A percentile compares a stretch with the other conserved stretches of the same genome.
phyloP scores from a whole-genome alignment of 805 yeast genomes.

The Saccharomyces cerevisiae region DNA sequence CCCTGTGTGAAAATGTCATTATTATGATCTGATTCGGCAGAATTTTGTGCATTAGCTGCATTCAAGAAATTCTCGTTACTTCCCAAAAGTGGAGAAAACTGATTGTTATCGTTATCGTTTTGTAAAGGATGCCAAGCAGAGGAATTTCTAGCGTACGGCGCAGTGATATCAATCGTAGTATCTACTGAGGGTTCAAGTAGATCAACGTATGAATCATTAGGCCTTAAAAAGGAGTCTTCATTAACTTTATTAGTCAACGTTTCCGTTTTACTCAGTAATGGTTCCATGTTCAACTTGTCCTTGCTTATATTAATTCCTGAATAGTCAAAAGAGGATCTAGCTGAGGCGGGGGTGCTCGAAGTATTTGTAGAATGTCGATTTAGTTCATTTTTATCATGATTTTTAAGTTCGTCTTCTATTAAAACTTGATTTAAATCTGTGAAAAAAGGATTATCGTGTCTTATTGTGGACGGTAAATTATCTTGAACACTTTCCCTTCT shows the following conservation, averaged over 20 bases:
- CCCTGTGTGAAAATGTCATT: neutral
- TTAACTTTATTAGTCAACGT: neutral
- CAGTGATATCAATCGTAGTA: slow-evolving; percentile 33
- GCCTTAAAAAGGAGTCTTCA: slow-evolving; percentile 20
- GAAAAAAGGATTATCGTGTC: slow-evolving; percentile 18
- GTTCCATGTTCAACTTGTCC: slow-evolving; percentile 18
- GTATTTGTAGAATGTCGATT: slow-evolving; percentile 2
- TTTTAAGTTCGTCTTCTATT: slow-evolving; percentile 5
- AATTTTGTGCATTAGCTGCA: neutral
- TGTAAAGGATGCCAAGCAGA: slow-evolving; percentile 25
- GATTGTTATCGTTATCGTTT: neutral
- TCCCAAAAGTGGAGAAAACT: neutral
- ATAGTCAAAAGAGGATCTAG: slow-evolving; percentile 19
- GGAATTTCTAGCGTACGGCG: slow-evolving; percentile 26
- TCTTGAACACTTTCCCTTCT: slow-evolving; percentile 16
- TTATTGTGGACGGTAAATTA: slow-evolving; percentile 24
- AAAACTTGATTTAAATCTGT: slow-evolving; percentile 23
- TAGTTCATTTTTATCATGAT: slow-evolving; percentile 1
- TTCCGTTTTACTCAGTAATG: slow-evolving; percentile 15
- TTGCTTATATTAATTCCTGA: slow-evolving; percentile 4
- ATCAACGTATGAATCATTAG: slow-evolving; percentile 25
- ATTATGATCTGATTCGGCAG: neutral
- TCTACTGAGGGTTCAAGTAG: slow-evolving; percentile 16
- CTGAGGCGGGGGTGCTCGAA: slow-evolving; percentile 12
- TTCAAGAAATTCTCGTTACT: neutral